Base-by-base conservation (phyloP, 2,329 filamentous ascomycete genomes). In the Cercospora brassicicola region DNA sequence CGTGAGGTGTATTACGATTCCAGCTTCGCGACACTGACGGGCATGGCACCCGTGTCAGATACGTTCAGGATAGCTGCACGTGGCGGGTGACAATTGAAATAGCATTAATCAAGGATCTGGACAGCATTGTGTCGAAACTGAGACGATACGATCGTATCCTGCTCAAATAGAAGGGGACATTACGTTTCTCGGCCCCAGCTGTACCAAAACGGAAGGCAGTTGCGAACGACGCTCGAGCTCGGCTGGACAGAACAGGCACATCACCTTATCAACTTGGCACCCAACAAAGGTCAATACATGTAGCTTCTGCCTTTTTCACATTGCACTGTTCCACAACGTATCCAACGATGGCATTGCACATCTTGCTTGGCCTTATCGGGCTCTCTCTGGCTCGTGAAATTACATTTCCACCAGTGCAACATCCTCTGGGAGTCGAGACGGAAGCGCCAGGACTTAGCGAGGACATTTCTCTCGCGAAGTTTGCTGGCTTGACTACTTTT, bases 401-500 rank as follows among this genome's bases (percentile, higher is more conserved):
- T 67, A 77, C 76, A 8, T 84, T 84, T 60, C 81, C 82, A 10
- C 77, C 81, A 2, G 66, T 80, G 15, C 69, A 80, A 51, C 71
- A 77, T 23, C 80, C 81, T 48, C 59, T 77, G 6, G 74, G 78
- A 10, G 67, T 69, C 9, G 62, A 67, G 39, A 63, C 57, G 30
- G 67, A 70, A 15, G 64, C 62, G 11, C 59, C 65, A 30, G 57
- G 36, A 36, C 53, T 63, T 5, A 68, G 64, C 20, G 64, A 74
- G 15, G 74, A 77, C 39, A 71, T 76, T 31, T 73, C 71, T 7
- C 55, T 42, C 9, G 62, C 68, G 2, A 65, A 66, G n/a, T 84
- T 81, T 69, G 76, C 76, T 26, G 83, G 83, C 2, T 67, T 85
- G 62, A 81, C 75, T 2, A 84, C 83, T 8, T 84, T 81, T 73